These are phyloP conservation scores for Mytilinidion resinicola DNA, from an alignment of 495 filamentous ascomycete species.

Conservation along the genomic window DNA sequence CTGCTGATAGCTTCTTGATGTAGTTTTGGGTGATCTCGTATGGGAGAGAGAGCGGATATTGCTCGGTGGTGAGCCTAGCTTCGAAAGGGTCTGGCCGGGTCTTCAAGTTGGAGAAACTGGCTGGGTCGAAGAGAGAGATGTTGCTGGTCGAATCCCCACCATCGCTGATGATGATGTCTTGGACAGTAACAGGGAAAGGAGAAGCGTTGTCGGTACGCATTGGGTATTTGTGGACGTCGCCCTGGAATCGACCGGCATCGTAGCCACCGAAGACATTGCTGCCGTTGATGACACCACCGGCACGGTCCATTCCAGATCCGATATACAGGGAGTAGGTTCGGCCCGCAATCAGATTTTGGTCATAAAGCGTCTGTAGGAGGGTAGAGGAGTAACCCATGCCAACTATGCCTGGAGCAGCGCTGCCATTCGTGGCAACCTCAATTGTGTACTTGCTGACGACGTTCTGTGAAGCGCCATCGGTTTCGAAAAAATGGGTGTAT, in stretches of 20 bases:
- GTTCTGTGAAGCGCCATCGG: constrained; percentile 26
- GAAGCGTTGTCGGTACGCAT: constrained; percentile 17
- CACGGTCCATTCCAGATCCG: constrained; percentile 25
- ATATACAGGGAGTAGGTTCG: constrained; percentile 33
- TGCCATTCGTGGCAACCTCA: constrained; percentile 20
- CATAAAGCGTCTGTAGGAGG: constrained; percentile 24
- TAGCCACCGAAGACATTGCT: constrained; percentile 31
- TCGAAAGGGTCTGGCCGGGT: constrained; percentile 22
- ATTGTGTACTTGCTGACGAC: constrained; percentile 24
- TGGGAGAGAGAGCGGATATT: constrained; percentile 32
- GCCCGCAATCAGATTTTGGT: constrained; percentile 25
- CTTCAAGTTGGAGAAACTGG: constrained; percentile 21
- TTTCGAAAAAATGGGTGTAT: constrained; percentile 35
- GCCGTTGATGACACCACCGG: constrained; percentile 28
- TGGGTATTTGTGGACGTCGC: constrained; percentile 16
- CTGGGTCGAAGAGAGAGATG: constrained; percentile 28
- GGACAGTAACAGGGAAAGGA: constrained; percentile 27
- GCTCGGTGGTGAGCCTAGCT: constrained; percentile 30
- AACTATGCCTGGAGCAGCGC: constrained; percentile 21
- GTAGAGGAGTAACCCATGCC: constrained; percentile 30
- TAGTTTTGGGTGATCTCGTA: constrained; percentile 33
- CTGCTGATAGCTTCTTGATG: constrained; percentile 21
- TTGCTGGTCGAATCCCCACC: constrained; percentile 13
- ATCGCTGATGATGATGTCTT: constrained; percentile 29
- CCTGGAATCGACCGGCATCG: constrained; percentile 32